These are phyloP conservation scores for Malbranchea zuffiana DNA, from an alignment of 2,329 filamentous ascomycete species.

Conservation along the genomic window DNA sequence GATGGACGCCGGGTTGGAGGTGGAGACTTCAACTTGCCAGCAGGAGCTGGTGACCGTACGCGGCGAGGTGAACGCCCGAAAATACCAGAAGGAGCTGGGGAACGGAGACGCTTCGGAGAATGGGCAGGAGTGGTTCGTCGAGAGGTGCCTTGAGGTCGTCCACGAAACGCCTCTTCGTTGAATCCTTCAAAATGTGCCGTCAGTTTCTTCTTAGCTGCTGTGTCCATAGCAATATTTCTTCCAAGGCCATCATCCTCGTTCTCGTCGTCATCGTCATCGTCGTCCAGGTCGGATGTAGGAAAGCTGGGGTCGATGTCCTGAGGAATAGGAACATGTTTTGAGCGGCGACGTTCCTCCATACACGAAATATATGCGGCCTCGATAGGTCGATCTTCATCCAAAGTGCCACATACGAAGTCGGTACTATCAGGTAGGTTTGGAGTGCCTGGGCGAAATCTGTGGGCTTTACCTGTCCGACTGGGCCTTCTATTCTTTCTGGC, in stretches of 20 bases:
- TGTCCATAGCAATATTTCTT: too few species aligned
- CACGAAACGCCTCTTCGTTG: slow-evolving; percentile 44
- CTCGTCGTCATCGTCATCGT: slow-evolving; percentile 63
- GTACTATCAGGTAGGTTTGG: slow-evolving; percentile 92
- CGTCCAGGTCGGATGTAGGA: slow-evolving; percentile 83
- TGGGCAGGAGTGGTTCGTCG: slow-evolving; percentile 39
- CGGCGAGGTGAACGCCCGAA: slow-evolving; percentile 63
- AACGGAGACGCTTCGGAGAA: slow-evolving; percentile 52
- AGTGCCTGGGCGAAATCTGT: slow-evolving; percentile 54
- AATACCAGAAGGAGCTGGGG: slow-evolving; percentile 42
- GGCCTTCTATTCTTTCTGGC: slow-evolving; percentile 20
- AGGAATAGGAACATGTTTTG: slow-evolving; percentile 73
- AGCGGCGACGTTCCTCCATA: slow-evolving; percentile 66
- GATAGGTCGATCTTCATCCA: slow-evolving; percentile 90
- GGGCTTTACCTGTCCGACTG: slow-evolving; percentile 30
- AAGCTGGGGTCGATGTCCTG: slow-evolving; percentile 98
- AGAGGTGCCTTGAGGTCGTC: slow-evolving; percentile 28
- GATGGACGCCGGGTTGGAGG: slow-evolving; percentile 34
- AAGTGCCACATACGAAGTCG: slow-evolving; percentile 95
- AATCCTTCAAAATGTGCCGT: slow-evolving; percentile 24
- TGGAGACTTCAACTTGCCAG: slow-evolving; percentile 42
- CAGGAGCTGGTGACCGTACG: slow-evolving; percentile 59
- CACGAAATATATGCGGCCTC: slow-evolving; percentile 87
- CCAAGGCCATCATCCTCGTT: slow-evolving; percentile 38
- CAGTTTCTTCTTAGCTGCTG: too few species aligned